Evolutionary conservation across 495 filamentous ascomycete species (phyloP), one percentile per base, ranked within the genome.

Genomic region (Pyrenopolyporus hunteri): DNA sequence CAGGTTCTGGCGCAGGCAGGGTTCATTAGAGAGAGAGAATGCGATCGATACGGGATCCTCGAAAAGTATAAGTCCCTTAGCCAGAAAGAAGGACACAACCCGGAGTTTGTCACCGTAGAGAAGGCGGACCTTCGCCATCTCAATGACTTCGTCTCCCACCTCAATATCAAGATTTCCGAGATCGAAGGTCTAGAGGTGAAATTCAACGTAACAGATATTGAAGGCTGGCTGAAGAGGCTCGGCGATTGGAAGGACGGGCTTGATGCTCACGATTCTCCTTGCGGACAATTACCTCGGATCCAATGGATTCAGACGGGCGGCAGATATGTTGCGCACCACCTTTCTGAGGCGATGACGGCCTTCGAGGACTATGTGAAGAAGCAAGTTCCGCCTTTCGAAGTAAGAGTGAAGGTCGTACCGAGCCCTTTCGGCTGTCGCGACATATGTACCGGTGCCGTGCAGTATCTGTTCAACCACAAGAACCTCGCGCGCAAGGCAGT

Each of bases 61-160:
- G 19, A 9, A 0, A 52, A 57, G 6, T 57, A 66, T 19, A 2
- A 48, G 11, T 22, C 9, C 17, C 31, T 32, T 3, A 37, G 28
- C 3, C 4, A 14, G 2, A 7, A 1, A 6, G 10, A 10, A 2
- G 25, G 43, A 14, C n/a, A n/a, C n/a, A n/a, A n/a, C n/a, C n/a
- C n/a, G n/a, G 13, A 16, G 4, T 64, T 54, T 54, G 23, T 31
- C 7, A 35, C 14, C 1, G 36, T 55, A 1, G 31, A 17, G 4
- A 53, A 50, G 14, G n/a, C 20, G 6, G 55, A 64, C 6, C 10
- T 51, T 8, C 49, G 46, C 19, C 55, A 50, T 14, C 5, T 64
- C 7, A 20, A 54, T n/a, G 29, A 32, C 1, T 64, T 64, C n/a
- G 22, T 59, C 6, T 59, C 62, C 1, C 31, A 59, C 19, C 13